A percentile compares a stretch with the other conserved stretches of the same genome.
phyloP scores from a whole-genome alignment of 306 rosid genomes.

The Delonix regia region DNA sequence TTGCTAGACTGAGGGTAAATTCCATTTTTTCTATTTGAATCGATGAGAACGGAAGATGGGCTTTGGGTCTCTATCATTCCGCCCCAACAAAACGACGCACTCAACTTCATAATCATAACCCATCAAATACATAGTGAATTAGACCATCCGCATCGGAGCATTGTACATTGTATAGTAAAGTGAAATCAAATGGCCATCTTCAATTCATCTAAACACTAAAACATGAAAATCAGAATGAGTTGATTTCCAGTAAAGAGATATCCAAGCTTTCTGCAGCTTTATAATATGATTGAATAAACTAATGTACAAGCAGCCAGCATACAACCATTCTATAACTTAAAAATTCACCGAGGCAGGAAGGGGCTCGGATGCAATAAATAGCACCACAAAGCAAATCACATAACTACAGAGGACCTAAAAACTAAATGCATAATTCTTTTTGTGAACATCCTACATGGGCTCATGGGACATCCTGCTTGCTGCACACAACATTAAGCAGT shows the following conservation, averaged over 20 bases:
- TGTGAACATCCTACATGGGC: conserved; percentile 31
- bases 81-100: background rate
- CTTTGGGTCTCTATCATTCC: background rate
- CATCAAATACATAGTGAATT: background rate
- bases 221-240: conserved; percentile 32
- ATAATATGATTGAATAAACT: conserved; percentile 28
- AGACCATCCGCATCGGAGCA: background rate
- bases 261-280: conserved; percentile 22
- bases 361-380: conserved; percentile 37
- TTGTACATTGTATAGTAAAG: background rate
- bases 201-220: background rate
- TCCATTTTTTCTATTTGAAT: too few relatives aligned
- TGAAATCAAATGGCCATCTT: background rate
- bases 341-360: conserved; percentile 10
- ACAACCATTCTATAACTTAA: conserved; percentile 23
- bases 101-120: background rate
- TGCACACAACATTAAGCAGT: conserved; percentile 49
- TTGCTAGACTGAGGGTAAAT: too few relatives aligned
- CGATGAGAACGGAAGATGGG: too few relatives aligned
- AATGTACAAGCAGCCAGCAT: conserved; percentile 39
- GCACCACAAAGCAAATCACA: conserved; percentile 34
- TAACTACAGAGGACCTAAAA: conserved; percentile 34
- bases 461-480: conserved; percentile 9
- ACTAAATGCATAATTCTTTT: conserved; percentile 30
- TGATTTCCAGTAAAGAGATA: conserved; percentile 32